Evolutionary conservation across 202 grass and related monocot species (phyloP).

Genomic region (Carex sylvatica): DNA sequence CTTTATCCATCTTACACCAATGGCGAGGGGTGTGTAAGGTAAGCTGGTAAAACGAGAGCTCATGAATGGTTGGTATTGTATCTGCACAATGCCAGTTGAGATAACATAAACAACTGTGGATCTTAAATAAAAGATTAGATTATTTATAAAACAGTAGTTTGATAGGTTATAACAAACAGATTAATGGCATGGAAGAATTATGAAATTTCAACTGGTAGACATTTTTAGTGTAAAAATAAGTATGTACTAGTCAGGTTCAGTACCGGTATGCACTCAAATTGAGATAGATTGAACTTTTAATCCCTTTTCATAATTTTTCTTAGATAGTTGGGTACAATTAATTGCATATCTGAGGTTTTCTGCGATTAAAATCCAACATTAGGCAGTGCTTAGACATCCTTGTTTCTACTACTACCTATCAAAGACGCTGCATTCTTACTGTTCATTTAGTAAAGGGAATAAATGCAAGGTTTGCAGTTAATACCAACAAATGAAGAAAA

Average conservation of each 20-base stretch:
- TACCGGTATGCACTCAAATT: neutral
- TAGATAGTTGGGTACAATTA: neutral
- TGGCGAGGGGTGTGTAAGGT: slow-evolving; percentile 29
- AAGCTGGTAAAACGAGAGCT: slow-evolving; percentile 39
- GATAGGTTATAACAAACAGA: neutral
- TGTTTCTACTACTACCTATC: too few relatives aligned
- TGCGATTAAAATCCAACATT: neutral
- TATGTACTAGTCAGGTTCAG: neutral
- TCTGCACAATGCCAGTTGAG: slow-evolving; percentile 38
- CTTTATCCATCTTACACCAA: slow-evolving; percentile 26
- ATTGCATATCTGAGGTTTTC: neutral
- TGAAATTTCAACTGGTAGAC: neutral
- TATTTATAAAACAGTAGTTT: neutral
- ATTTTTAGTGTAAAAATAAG: neutral
- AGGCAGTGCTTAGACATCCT: neutral
- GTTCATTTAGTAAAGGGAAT: neutral
- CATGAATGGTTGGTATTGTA: slow-evolving; percentile 50
- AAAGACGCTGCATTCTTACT: too few relatives aligned
- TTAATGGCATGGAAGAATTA: neutral
- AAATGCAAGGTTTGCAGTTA: neutral
- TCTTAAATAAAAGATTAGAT: neutral
- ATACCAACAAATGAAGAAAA: neutral
- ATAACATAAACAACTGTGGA: slow-evolving; percentile 6
- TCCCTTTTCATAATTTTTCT: too few relatives aligned
- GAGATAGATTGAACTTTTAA: neutral